Evolutionary conservation across 305 asterid species (phyloP).

Genomic region (Fraxinus paxiana): DNA sequence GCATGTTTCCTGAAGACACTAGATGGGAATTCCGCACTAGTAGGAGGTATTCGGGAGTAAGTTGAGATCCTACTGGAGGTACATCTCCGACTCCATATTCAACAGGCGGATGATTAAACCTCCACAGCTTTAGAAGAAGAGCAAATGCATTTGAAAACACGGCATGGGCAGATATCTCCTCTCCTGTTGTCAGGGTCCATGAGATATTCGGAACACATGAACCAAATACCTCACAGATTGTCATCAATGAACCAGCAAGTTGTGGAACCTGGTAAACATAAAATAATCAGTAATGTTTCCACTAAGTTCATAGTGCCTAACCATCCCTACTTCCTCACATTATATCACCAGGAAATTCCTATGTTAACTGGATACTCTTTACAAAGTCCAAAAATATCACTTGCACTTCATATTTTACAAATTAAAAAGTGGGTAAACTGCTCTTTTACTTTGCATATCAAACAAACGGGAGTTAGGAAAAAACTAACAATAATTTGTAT

Average conservation of each 20-base stretch:
- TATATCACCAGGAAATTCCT: not conserved
- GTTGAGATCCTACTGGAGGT: conserved; percentile 91
- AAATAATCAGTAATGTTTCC: not conserved
- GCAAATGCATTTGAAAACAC: conserved; percentile 97
- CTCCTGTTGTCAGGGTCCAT: conserved; percentile 70
- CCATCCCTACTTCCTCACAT: not conserved
- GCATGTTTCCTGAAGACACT: conserved; percentile 51
- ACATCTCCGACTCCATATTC: conserved; percentile 93
- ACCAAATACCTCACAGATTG: conserved; percentile 88
- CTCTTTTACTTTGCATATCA: not conserved
- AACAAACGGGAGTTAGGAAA: not conserved
- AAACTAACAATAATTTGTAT: not conserved
- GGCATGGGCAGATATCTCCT: conserved; percentile 75
- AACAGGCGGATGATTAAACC: conserved; percentile 90
- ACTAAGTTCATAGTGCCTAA: not conserved
- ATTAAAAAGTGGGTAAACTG: not conserved
- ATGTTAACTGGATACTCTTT: not conserved
- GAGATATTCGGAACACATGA: conserved; percentile 73
- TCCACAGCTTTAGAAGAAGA: conserved; percentile 87
- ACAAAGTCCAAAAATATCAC: not conserved
- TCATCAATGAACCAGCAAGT: conserved; percentile 88
- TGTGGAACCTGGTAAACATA: conserved; percentile 73
- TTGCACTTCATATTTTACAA: not conserved
- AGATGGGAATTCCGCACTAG: conserved; percentile 80
- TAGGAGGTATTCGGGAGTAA: conserved; percentile 89